phyloP scores from a whole-genome alignment of 805 yeast species.

The Cyberlindnera sargentensis region DNA sequence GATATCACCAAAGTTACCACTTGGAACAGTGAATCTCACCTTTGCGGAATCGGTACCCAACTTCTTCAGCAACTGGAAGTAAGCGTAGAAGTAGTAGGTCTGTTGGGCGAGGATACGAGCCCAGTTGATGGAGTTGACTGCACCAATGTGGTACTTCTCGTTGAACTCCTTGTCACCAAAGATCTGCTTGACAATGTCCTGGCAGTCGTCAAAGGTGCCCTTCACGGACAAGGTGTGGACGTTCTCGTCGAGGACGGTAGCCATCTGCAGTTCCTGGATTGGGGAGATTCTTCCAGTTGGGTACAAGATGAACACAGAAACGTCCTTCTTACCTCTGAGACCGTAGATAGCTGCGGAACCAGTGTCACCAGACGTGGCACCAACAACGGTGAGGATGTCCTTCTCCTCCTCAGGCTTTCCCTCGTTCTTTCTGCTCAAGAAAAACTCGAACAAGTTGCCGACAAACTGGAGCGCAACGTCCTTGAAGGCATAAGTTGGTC shows the following conservation, averaged over 20 bases:
- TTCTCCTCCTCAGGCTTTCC: constrained; percentile 48
- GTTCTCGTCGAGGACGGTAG: constrained; percentile 86
- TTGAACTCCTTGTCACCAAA: constrained; percentile 89
- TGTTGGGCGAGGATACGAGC: constrained; percentile 97
- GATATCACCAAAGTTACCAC: constrained; percentile 98
- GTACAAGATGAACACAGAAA: constrained; percentile 91
- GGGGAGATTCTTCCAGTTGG: constrained; percentile 98
- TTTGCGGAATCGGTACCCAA: constrained; percentile 31
- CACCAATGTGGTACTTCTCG: constrained; percentile 87
- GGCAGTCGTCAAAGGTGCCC: constrained; percentile 98
- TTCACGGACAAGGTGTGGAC: constrained; percentile 93
- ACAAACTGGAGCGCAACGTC: constrained; percentile 98
- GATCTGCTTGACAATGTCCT: constrained; percentile 88
- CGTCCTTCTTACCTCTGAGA: constrained; percentile 92
- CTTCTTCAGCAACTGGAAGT: constrained; percentile 57
- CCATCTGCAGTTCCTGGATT: constrained; percentile 97
- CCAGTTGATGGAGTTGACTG: constrained; percentile 98
- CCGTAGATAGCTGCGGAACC: constrained; percentile 99
- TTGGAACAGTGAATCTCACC: constrained; percentile 87
- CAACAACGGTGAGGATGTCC: constrained; percentile 89
- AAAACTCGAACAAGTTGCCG: constrained; percentile 93
- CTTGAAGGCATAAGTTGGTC: constrained; percentile 98
- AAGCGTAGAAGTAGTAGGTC: constrained; percentile 92
- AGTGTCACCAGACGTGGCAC: constrained; percentile 99
- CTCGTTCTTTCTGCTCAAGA: constrained; percentile 67